Evolutionary conservation across 768 basidiomycete species (phyloP), one percentile per base, ranked within the genome.

Genomic region (Pisolithus tinctorius): DNA sequence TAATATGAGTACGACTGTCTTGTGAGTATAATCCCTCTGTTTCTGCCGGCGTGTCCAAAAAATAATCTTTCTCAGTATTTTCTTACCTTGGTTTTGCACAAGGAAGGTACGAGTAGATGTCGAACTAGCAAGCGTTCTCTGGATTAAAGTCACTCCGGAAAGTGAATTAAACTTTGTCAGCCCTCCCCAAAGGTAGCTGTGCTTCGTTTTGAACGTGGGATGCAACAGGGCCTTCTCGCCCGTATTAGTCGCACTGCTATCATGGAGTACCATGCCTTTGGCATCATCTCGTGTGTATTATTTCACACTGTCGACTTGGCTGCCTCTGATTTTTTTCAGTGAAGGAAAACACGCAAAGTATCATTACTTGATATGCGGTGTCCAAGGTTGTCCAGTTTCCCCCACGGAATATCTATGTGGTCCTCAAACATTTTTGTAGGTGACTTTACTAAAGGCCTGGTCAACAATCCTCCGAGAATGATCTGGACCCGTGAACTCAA

Each of bases 261-360:
- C 55, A 80, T 81, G 83, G 87, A 90, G 65, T 89, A 88, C 64
- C 88, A 89, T 63, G 84, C 86, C 30, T 90, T 89, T 54, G 87
- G 86, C 48, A 82, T 84, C 54, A 77, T 89, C 52, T 86, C 84
- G 83, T 86, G 66, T 23, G 82, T 63, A 14, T 34, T 48, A 20
- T 7, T 38, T 47, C 25, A 26, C 41, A 36, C 48, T 25, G 29
- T 14, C 20, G 25, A 11, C 17, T 49, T 51, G 34, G 45, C 41
- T 14, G 45, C 39, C 61, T 50, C 55, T 51, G 47, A 58, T 42
- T 41, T 48, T 49, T 50, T 44, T 27, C 60, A 87, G 87, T 17
- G 86, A 88, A 66, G 84, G 85, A 29, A 74, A 71, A 2, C 77
- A 87, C 55, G 81, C 88, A 8, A 82, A 85, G 58, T 80, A 85